These are phyloP conservation scores for Arthrobotrys conoides DNA, from an alignment of 2,329 filamentous ascomycete species.

Conservation along the genomic window DNA sequence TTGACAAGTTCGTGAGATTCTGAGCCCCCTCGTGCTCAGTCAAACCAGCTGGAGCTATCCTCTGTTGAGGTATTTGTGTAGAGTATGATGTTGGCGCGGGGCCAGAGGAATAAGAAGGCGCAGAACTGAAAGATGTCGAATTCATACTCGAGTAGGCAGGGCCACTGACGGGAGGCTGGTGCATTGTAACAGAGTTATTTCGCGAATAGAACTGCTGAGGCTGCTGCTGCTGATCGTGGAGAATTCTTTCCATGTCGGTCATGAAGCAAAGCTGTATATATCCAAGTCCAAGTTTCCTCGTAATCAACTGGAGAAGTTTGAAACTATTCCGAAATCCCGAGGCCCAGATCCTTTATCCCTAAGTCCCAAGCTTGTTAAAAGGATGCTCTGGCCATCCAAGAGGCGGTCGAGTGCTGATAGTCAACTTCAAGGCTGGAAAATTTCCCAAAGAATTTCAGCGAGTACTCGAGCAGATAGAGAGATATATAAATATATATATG, in stretches of 20 bases:
- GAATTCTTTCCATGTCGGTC: conserved; percentile 59
- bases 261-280: conserved; percentile 31
- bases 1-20: conserved; percentile 54
- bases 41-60: conserved; percentile 53
- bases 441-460: neutral
- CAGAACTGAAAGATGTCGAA: conserved; percentile 57
- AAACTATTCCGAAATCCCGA: conserved; percentile 57
- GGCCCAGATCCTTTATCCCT: conserved; percentile 45
- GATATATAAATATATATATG: conserved; percentile 4
- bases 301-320: conserved; percentile 21
- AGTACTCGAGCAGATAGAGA: too few relatives aligned
- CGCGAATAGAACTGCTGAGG: conserved; percentile 55
- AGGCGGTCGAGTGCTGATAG: neutral
- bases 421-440: neutral
- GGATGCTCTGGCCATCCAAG: conserved; percentile 47
- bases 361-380: conserved; percentile 30
- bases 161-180: conserved; percentile 54
- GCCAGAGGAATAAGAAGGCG: conserved; percentile 48
- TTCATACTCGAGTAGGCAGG: conserved; percentile 52
- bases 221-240: conserved; percentile 59
- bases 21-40: conserved; percentile 55
- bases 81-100: conserved; percentile 57
- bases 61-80: conserved; percentile 54
- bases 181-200: conserved; percentile 53
- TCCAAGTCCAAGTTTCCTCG: conserved; percentile 42